A percentile compares a stretch with the other conserved stretches of the same genome.
phyloP scores from a whole-genome alignment of 345 rosid species.

The Camelina hispida region DNA sequence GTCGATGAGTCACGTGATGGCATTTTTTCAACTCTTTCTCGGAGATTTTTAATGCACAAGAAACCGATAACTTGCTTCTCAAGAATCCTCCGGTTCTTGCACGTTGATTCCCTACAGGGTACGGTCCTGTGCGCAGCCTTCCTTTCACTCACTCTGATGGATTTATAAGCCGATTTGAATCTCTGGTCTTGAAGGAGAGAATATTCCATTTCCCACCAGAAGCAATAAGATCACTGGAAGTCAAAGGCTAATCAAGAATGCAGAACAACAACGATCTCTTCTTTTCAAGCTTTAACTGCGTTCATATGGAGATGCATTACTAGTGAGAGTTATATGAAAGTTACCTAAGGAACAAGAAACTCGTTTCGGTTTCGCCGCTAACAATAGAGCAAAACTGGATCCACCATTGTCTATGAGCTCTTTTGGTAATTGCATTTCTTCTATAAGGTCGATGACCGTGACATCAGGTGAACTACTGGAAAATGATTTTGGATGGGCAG shows the following conservation, averaged over 20 bases:
- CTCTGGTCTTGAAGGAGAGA: constrained; percentile 55
- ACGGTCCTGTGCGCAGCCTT: constrained; percentile 47
- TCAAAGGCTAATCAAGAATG: constrained; percentile 56
- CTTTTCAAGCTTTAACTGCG: constrained; percentile 64
- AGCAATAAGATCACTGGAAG: constrained; percentile 52
- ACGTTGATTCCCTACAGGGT: constrained; percentile 65
- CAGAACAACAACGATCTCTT: constrained; percentile 55
- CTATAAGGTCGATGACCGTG: constrained; percentile 33
- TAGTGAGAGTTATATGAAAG: constrained; percentile 45
- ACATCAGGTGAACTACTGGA: constrained; percentile 52
- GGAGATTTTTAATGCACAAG: constrained; percentile 56
- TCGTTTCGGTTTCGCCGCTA: constrained; percentile 50
- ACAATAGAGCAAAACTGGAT: constrained; percentile 55
- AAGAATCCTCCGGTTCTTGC: constrained; percentile 49
- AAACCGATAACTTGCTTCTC: constrained; percentile 21
- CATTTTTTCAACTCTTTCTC: constrained; percentile 67
- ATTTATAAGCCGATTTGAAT: constrained; percentile 48
- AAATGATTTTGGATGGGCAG: constrained; percentile 62
- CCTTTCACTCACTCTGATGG: constrained; percentile 50
- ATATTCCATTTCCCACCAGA: constrained; percentile 63
- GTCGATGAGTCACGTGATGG: constrained; percentile 67
- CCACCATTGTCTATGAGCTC: constrained; percentile 55
- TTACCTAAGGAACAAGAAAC: constrained; percentile 41
- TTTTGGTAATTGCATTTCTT: constrained; percentile 59
- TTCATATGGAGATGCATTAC: constrained; percentile 61